Evolutionary conservation across 2,329 filamentous ascomycete genomes (phyloP).

Genomic region (Microdochium nivale): DNA sequence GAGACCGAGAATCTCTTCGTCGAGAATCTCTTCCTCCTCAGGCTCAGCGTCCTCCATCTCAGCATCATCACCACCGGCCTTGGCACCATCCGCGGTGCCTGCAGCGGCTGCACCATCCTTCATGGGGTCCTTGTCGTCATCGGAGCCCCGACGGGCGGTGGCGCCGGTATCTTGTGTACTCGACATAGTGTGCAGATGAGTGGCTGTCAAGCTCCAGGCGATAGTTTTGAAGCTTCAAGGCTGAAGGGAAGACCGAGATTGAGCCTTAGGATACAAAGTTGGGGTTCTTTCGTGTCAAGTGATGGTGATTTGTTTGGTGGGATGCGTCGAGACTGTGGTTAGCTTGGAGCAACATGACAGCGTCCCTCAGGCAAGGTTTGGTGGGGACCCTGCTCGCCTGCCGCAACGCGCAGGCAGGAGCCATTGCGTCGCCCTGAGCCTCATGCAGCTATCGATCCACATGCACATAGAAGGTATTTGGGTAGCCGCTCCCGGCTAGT

Average conservation of each 20-base stretch:
- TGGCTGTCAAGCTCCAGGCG: not conserved
- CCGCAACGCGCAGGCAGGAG: not conserved
- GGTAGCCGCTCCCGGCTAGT: not conserved
- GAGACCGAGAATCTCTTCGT: conserved; percentile 86
- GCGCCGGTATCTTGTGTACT: conserved; percentile 17
- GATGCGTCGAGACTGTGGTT: not conserved
- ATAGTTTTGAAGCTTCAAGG: not conserved
- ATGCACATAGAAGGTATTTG: not conserved
- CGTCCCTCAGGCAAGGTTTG: not conserved
- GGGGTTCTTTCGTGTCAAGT: not conserved
- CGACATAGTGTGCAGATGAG: conserved; percentile 15
- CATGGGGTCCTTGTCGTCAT: conserved; percentile 41
- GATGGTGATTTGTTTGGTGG: not conserved
- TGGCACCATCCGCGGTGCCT: conserved; percentile 42
- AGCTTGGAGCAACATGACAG: not conserved
- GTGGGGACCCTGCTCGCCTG: not conserved
- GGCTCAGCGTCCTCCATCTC: conserved; percentile 83
- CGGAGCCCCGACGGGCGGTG: conserved; percentile 16
- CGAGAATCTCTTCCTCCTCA: conserved; percentile 72
- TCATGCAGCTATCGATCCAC: not conserved
- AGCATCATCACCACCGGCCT: conserved; percentile 60
- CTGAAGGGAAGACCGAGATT: not conserved
- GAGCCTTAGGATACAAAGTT: not conserved
- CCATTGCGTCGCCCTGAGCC: not conserved
- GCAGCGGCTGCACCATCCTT: conserved; percentile 43